A percentile compares a stretch with the other conserved stretches of the same genome.
These are phyloP conservation scores for Aspergillus nanangensis DNA, from an alignment of 495 filamentous ascomycete genomes.

Conservation along the genomic window DNA sequence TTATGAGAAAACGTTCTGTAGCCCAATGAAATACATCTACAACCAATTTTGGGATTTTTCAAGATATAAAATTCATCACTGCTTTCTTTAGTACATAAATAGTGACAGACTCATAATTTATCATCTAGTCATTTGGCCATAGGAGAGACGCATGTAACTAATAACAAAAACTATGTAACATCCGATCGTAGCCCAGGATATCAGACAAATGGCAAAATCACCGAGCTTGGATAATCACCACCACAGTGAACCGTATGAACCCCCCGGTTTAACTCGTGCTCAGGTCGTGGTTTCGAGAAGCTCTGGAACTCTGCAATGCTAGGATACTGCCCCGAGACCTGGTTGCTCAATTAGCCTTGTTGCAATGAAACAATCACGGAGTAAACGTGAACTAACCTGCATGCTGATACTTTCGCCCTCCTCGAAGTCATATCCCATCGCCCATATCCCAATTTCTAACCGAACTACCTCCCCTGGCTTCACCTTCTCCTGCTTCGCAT, in stretches of 20 bases:
- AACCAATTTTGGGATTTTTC: no score
- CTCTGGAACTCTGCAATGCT: slow-evolving; percentile 30
- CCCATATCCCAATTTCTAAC: slow-evolving; percentile 30
- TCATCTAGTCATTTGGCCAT: no score
- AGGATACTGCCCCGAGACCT: slow-evolving; percentile 32
- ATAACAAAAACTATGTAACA: not conserved
- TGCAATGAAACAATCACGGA: not conserved
- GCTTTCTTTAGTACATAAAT: no score
- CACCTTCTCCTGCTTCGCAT: slow-evolving; percentile 28
- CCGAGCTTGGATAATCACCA: slow-evolving; percentile 24
- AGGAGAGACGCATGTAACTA: not conserved
- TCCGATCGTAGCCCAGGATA: not conserved
- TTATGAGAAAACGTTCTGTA: no score
- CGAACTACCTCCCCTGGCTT: slow-evolving; percentile 25
- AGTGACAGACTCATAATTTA: no score
- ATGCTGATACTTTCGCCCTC: slow-evolving; percentile 23
- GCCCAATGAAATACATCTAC: no score
- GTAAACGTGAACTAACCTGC: slow-evolving; percentile 16
- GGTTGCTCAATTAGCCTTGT: not conserved
- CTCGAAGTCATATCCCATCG: slow-evolving; percentile 28
- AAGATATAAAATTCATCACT: no score
- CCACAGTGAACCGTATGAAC: slow-evolving; percentile 28
- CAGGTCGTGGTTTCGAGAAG: slow-evolving; percentile 25
- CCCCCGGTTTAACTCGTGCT: slow-evolving; percentile 30
- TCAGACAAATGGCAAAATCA: slow-evolving; percentile 33